Evolutionary conservation across 2,329 filamentous ascomycete species (phyloP), one percentile per base, ranked within the genome.

Genomic region (Trichophyton schoenleinii): DNA sequence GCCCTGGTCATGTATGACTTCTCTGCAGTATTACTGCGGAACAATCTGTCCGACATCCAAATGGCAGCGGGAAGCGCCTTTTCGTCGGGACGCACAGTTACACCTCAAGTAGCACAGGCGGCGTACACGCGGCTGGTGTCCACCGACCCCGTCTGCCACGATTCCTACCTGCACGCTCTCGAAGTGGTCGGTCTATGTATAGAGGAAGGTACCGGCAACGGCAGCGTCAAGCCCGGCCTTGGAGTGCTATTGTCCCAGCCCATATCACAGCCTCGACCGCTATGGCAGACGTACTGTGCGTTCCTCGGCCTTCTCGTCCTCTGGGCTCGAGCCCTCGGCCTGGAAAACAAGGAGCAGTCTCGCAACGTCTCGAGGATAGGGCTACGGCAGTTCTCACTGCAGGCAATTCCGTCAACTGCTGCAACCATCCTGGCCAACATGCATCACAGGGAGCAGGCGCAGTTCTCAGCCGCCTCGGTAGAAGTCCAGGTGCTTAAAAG

Each of bases 21-120:
- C 44, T 62, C 63, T 13, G 59, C 65, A 1, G 61, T 66, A 1
- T 62, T 67, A 15, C 59, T 67, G 22, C 64, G 63, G 6, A 66
- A 63, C 42, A 67, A 61, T 11, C 52, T 67, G 18, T 63, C 65
- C 25, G 66, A 67, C 49, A 66, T 66, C 42, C 66, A 66, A 22
- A 66, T 66, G 66, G 66, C 66, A 7, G 66, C 66, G 6, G 66
- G 66, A 11, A 67, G 61, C 28, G 64, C 66, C 2, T 67, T 63
- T 58, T 65, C 65, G 2, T 67, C 64, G 15, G 66, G 66, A 3
- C 64, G 65, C 8, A 59, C 61, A 20, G 66, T 67, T n/a, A 66
- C 66, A 3, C 63, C 64, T 11, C 66, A 66, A 41, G 63, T 64
- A 8, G 65, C 65, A 5, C 66, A 66, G 55, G 64, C 64, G n/a